Evolutionary conservation across 176 grass and related monocot genomes (phyloP).

Genomic region (Rhipidocladum racemiflorum): DNA sequence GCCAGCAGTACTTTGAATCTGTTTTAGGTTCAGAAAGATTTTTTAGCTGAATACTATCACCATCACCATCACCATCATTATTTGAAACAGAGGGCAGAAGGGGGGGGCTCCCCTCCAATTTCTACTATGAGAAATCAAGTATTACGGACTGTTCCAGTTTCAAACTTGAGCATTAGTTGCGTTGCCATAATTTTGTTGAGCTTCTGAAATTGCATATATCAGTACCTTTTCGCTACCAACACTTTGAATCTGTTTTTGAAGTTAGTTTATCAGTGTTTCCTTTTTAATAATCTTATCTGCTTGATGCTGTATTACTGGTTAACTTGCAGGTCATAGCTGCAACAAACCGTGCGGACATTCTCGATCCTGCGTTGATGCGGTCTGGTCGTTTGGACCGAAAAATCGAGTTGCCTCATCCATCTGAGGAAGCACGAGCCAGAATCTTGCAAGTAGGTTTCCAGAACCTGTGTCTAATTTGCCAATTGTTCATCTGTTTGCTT

Average conservation of each 20-base stretch:
- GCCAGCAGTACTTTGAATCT: too few relatives aligned
- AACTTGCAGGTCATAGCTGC: constrained; percentile 67
- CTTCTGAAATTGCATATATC: too few relatives aligned
- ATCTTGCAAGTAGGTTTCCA: constrained; percentile 59
- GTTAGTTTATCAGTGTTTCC: neutral
- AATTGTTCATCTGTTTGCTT: neutral
- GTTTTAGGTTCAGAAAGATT: too few relatives aligned
- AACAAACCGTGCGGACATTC: constrained; percentile 76
- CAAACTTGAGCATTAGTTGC: too few relatives aligned
- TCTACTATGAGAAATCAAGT: too few relatives aligned
- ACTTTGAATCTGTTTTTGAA: neutral
- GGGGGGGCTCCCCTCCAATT: too few relatives aligned
- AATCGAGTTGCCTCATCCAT: constrained; percentile 78
- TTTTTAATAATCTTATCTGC: neutral
- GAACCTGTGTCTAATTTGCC: neutral
- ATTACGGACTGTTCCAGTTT: too few relatives aligned
- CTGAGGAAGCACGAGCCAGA: constrained; percentile 63
- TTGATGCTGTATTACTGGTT: neutral
- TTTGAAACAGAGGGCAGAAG: too few relatives aligned
- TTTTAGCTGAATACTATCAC: too few relatives aligned
- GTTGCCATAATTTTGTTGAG: too few relatives aligned
- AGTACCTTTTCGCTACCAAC: too few relatives aligned
- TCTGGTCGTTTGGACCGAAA: constrained; percentile 78
- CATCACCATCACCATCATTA: too few relatives aligned
- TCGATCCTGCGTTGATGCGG: constrained; percentile 74